Percentiles rank a stretch among this genome's conserved stretches.
These are phyloP conservation scores for Komagataella mondaviorum DNA, from an alignment of 805 yeast species.

Conservation along the genomic window DNA sequence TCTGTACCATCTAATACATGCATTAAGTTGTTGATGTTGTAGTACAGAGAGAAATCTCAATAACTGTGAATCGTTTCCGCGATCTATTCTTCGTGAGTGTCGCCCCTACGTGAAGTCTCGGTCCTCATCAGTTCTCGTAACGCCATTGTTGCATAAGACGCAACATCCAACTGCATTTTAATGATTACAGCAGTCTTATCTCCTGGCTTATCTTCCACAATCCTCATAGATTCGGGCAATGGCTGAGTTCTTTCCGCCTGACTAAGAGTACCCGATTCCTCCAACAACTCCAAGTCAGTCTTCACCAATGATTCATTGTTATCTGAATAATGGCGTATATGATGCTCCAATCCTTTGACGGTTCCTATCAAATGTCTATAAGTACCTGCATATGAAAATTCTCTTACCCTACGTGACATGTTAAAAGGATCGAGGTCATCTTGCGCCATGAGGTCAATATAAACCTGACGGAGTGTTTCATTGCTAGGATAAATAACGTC, in stretches of 20 bases:
- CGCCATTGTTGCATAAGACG: conserved; percentile 97
- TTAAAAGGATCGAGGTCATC: conserved; percentile 77
- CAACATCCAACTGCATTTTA: conserved; percentile 65
- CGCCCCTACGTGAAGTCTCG: conserved; percentile 29
- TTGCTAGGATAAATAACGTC: conserved; percentile 81
- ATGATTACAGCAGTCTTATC: conserved; percentile 57
- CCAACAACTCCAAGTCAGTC: conserved; percentile 56
- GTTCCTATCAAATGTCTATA: conserved; percentile 64
- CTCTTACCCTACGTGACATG: conserved; percentile 77
- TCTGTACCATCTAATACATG: neutral
- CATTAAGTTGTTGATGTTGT: neutral
- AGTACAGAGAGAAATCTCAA: neutral
- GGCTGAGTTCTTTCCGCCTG: conserved; percentile 4
- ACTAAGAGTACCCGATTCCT: conserved; percentile 7
- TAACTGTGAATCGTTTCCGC: neutral
- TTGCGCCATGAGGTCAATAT: conserved; percentile 57
- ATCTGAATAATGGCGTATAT: conserved; percentile 44
- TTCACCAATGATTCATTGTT: conserved; percentile 60
- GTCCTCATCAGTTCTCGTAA: conserved; percentile 78
- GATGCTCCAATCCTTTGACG: conserved; percentile 52
- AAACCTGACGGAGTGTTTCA: conserved; percentile 40
- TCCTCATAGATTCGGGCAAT: conserved; percentile 7
- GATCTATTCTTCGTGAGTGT: neutral
- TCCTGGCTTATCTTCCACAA: conserved; percentile 23
- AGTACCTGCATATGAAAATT: conserved; percentile 85